Conservation (phyloP, 2,329 filamentous ascomycete species). For the Torrubiella hemipterigena region DNA sequence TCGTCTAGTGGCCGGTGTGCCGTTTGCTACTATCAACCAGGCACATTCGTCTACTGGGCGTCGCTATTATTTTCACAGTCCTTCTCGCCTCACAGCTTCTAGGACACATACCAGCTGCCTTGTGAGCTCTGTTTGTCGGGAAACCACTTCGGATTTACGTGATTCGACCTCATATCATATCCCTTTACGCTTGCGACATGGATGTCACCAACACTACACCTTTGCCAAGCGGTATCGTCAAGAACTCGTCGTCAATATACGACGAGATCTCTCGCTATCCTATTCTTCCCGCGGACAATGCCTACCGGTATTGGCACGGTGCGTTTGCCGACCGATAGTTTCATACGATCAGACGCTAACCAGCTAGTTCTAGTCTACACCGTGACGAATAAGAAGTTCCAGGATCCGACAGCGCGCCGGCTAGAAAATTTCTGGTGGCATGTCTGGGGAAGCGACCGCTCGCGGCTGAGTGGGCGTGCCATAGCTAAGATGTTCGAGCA, state of each 20-base stretch:
- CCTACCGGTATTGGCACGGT: conserved; percentile 48
- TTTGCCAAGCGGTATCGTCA: conserved; percentile 45
- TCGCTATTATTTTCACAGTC: no score
- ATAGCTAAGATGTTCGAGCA: conserved; percentile 44
- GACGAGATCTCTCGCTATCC: conserved; percentile 40
- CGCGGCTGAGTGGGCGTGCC: conserved; percentile 36
- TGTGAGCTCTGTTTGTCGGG: not conserved
- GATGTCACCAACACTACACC: conserved; percentile 28
- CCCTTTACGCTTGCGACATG: conserved; percentile 14
- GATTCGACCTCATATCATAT: no score
- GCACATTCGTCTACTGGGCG: no score
- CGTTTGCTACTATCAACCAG: no score
- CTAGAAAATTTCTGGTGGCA: conserved; percentile 58
- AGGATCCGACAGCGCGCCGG: conserved; percentile 49
- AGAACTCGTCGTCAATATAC: conserved; percentile 39
- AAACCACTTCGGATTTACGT: no score
- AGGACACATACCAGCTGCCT: not conserved
- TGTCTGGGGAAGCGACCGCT: conserved; percentile 47
- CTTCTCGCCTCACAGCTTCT: not conserved
- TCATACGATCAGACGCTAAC: conserved; percentile 5
- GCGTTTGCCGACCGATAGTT: conserved; percentile 13
- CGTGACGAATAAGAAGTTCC: conserved; percentile 43
- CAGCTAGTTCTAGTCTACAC: conserved; percentile 38
- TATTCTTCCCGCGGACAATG: conserved; percentile 37
- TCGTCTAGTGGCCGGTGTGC: no score